phyloP scores from a whole-genome alignment of 2,329 filamentous ascomycete species.

The Zarea fungicola region DNA sequence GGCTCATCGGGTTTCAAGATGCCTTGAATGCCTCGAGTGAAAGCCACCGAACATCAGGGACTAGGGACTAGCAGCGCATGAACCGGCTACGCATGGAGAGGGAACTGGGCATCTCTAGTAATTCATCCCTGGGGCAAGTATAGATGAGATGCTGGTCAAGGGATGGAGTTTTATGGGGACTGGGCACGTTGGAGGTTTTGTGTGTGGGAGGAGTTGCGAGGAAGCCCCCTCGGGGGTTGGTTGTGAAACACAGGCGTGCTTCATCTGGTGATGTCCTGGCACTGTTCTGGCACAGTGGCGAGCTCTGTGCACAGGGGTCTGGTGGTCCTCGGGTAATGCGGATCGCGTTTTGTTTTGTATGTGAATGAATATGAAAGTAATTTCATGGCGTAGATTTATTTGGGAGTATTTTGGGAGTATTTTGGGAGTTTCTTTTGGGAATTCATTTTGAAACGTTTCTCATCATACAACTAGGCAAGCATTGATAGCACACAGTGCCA shows the following conservation, averaged over 20 bases:
- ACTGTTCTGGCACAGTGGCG: background rate
- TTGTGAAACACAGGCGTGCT: constrained; percentile 20
- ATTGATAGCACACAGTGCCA: too few species aligned
- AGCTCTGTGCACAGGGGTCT: too few species aligned
- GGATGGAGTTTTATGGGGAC: constrained; percentile 1
- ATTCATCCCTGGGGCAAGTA: background rate
- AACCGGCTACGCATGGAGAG: background rate
- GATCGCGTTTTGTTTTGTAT: too few species aligned
- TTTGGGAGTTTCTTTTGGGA: too few species aligned
- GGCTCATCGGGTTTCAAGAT: constrained; percentile 4
- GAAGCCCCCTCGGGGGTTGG: background rate
- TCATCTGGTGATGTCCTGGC: constrained; percentile 12
- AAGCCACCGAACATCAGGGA: background rate
- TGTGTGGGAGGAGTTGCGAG: background rate
- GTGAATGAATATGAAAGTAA: too few species aligned
- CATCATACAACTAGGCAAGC: too few species aligned
- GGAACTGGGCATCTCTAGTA: background rate
- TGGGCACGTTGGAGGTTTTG: background rate
- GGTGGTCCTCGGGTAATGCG: too few species aligned
- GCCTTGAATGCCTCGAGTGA: too few species aligned
- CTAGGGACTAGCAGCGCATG: background rate
- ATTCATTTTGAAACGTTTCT: too few species aligned
- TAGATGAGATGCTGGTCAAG: background rate
- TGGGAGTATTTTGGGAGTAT: too few species aligned
- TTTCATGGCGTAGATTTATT: too few species aligned